Evolutionary conservation across 257 asterid species (phyloP), one percentile per base, ranked within the genome.

Genomic region (Solanum corneliomulleri): DNA sequence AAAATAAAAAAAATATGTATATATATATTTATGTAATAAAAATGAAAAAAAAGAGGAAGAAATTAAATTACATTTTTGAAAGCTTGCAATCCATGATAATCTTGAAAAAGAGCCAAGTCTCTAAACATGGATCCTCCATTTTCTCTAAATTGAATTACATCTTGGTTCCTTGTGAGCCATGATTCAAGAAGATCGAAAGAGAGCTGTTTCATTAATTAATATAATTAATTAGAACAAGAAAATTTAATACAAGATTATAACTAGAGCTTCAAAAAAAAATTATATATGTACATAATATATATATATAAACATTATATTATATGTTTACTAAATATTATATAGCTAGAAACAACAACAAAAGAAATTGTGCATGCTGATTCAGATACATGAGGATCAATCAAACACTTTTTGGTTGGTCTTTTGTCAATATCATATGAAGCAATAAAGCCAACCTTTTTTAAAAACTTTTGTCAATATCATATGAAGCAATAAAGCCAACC

Each of bases 101-200:
- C 93, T 88, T 91, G 93, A 62, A 91, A 91, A 49, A 89, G 91
- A 42, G 91, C 93, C 12, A 91, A 68, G 82, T 91, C 90, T 85
- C 82, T 88, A 77, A 91, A 89, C 39, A 88, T 78, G 72, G 91
- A 89, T 78, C 82, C 88, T 83, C 89, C 90, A 52, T 86, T 68
- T 25, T 78, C 85, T 52, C 83, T 18, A 27, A 89, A 89, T 77
- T 29, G 84, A 60, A 87, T 75, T 11, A 90, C 93, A 16, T 89
- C 93, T 45, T 86, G 87, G 80, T 91, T 91, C 71, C 85, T 85
- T 42, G 72, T 81, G 62, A 91, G 74, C 93, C 93, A 91, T 88
- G 93, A 88, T 66, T 91, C 93, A 42, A 91, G 85, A 85, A 91
- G 91, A 84, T 89, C 91, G 86, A 89, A 91, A 1, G 91, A 91